Evolutionary conservation across 768 basidiomycete genomes (phyloP).

Genomic region (Agaricus subrufescens): DNA sequence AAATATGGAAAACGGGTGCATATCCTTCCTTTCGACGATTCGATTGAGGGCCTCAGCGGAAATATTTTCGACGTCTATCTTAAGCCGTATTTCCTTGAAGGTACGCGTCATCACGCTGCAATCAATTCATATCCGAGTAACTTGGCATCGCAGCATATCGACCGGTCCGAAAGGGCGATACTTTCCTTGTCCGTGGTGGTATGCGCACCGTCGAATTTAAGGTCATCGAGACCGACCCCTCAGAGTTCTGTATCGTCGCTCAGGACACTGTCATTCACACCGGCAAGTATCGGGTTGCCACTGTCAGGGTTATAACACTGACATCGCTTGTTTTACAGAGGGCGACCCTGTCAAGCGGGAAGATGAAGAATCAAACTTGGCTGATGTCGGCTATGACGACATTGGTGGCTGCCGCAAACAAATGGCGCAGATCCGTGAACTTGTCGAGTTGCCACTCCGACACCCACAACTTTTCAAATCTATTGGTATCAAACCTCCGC

Average conservation of each 20-base stretch:
- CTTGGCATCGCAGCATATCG: slow-evolving; percentile 61
- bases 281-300: slow-evolving; percentile 35
- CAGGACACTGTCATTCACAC: slow-evolving; percentile 98
- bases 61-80: slow-evolving; percentile 99
- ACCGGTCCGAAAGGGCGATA: slow-evolving; percentile 95
- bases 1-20: slow-evolving; percentile 99
- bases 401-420: slow-evolving; percentile 99
- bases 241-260: slow-evolving; percentile 98
- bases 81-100: slow-evolving; percentile 98
- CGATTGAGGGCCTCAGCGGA: slow-evolving; percentile 94
- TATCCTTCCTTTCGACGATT: slow-evolving; percentile 96
- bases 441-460: slow-evolving; percentile 95
- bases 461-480: slow-evolving; percentile 99
- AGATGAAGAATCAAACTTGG: slow-evolving; percentile 95
- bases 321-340: slow-evolving; percentile 43
- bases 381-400: slow-evolving; percentile 98
- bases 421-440: slow-evolving; percentile 99
- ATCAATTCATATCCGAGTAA: neutral
- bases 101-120: slow-evolving; percentile 29
- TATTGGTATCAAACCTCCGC: slow-evolving; percentile 99
- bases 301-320: slow-evolving; percentile 9
- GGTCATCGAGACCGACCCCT: slow-evolving; percentile 95
- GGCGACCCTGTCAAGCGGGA: slow-evolving; percentile 99
- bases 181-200: slow-evolving; percentile 97
- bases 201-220: slow-evolving; percentile 99